Evolutionary conservation across 371 early-diverging fungal species (phyloP).

Genomic region (Apophysomyces elegans): DNA sequence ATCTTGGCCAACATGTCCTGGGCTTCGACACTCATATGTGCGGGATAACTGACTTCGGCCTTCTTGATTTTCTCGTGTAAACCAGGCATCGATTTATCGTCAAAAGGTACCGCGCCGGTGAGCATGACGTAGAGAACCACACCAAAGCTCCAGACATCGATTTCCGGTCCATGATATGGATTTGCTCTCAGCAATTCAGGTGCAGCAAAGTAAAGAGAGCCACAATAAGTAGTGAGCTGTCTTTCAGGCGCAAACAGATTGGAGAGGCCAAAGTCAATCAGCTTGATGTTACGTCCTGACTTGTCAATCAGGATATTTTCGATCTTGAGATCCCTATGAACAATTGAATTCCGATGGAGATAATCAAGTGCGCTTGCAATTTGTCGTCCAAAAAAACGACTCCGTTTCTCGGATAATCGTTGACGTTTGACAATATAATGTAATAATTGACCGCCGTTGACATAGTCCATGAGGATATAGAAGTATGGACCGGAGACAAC

Average conservation of each 20-base stretch:
- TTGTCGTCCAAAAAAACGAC: constrained; percentile 88
- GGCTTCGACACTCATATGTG: constrained; percentile 78
- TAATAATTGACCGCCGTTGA: constrained; percentile 85
- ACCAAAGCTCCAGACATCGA: constrained; percentile 96
- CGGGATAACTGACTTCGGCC: constrained; percentile 79
- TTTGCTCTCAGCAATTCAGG: constrained; percentile 91
- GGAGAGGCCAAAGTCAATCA: constrained; percentile 97
- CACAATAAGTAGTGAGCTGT: constrained; percentile 89
- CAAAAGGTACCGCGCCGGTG: constrained; percentile 95
- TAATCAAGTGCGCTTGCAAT: constrained; percentile 90
- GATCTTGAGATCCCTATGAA: constrained; percentile 96
- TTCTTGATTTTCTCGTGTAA: constrained; percentile 91
- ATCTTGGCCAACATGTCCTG: constrained; percentile 76
- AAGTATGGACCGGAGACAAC: constrained; percentile 74
- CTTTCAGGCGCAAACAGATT: constrained; percentile 87
- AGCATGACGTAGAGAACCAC: constrained; percentile 93
- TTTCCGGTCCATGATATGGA: constrained; percentile 91
- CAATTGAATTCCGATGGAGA: constrained; percentile 93
- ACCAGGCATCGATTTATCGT: constrained; percentile 88
- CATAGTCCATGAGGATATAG: constrained; percentile 94
- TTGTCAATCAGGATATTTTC: constrained; percentile 91
- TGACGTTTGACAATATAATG: constrained; percentile 90
- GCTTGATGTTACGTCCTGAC: constrained; percentile 83
- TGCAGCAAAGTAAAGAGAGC: constrained; percentile 96
- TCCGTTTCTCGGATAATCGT: constrained; percentile 83